Evolutionary conservation across 1,284 basidiomycete genomes (phyloP).

Genomic region (Ceratobasidium sp.): DNA sequence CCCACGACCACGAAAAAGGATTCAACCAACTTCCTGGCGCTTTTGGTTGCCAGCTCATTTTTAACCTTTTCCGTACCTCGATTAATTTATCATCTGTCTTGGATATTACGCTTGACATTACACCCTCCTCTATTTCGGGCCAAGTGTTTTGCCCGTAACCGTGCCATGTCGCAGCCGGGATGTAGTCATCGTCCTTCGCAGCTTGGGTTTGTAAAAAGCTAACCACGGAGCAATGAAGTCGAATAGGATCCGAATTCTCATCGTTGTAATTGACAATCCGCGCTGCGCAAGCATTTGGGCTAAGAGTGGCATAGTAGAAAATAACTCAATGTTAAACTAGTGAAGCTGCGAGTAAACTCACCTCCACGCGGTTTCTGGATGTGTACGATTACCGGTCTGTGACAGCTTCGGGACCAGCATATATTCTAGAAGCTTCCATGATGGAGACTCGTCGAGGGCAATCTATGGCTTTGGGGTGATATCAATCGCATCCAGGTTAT

Average conservation of each 20-base stretch:
- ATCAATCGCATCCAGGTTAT: slow-evolving; percentile 5
- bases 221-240: slow-evolving; percentile 21
- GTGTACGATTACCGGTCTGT: neutral
- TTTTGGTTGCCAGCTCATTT: neutral
- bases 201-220: too few species aligned
- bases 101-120: neutral
- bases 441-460: neutral
- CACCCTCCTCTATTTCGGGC: slow-evolving; percentile 23
- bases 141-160: neutral
- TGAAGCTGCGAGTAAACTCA: neutral
- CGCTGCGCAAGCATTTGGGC: neutral
- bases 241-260: slow-evolving; percentile 24
- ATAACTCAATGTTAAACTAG: neutral
- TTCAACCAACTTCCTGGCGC: neutral
- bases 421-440: slow-evolving; percentile 6
- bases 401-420: neutral
- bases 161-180: neutral
- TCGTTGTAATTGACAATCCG: neutral
- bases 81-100: neutral
- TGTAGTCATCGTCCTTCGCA: neutral
- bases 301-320: neutral
- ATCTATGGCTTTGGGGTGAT: neutral
- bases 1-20: neutral
- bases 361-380: neutral
- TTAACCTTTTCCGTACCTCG: neutral